phyloP scores from a whole-genome alignment of 75 land plant species.

The Gnetum montanum region DNA sequence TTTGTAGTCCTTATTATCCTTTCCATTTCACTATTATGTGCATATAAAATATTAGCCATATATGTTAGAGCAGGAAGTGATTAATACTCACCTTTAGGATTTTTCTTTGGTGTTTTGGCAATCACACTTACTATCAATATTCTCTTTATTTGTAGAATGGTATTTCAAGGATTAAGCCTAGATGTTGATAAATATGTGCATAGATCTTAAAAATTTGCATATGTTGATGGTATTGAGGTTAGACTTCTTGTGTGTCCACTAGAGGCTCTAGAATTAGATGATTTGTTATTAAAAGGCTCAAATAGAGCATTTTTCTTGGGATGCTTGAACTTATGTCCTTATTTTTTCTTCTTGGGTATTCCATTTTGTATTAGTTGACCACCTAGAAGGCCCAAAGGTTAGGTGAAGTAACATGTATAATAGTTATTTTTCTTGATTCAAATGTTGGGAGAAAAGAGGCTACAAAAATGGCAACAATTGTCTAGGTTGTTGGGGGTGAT shows the following conservation, averaged over 20 bases:
- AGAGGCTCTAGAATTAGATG: constrained; percentile 89
- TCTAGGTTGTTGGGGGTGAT: constrained; percentile 96
- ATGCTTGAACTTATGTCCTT: constrained; percentile 77
- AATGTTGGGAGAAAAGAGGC: constrained; percentile 93
- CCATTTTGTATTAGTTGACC: constrained; percentile 84
- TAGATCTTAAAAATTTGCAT: constrained; percentile 90
- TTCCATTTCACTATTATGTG: constrained; percentile 80
- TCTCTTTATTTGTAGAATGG: constrained; percentile 99
- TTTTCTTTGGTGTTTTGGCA: constrained; percentile 99
- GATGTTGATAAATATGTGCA: constrained; percentile 96
- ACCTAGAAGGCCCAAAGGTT: constrained; percentile 83
- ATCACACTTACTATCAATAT: constrained; percentile 91
- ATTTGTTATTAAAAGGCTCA: constrained; percentile 53
- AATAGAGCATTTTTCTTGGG: constrained; percentile 72
- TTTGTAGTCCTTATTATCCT: constrained; percentile 79
- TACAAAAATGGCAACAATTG: constrained; percentile 96
- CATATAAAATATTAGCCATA: constrained; percentile 91
- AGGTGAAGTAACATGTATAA: constrained; percentile 84
- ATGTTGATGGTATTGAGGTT: constrained; percentile 94
- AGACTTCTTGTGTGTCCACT: constrained; percentile 90
- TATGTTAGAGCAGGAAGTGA: constrained; percentile 79
- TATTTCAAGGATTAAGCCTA: constrained; percentile 88
- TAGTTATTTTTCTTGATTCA: constrained; percentile 82
- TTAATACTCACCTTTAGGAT: constrained; percentile 92
- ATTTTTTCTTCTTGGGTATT: constrained; percentile 71